phyloP scores from a whole-genome alignment of 1,139 yeast species.

The Candida albicans region DNA sequence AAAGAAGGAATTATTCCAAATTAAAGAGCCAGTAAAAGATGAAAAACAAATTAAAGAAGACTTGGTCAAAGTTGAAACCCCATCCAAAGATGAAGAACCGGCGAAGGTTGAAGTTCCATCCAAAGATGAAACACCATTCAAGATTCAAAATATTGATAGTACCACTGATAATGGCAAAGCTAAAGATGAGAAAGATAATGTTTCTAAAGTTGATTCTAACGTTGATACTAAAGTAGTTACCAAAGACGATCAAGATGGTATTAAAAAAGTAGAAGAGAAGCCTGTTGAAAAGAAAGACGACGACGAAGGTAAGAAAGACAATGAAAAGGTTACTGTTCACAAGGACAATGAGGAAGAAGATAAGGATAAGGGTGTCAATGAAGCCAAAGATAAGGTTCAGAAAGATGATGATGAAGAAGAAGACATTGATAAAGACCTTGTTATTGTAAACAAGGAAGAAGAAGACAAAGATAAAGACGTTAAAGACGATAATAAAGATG shows the following conservation, averaged over 20 bases:
- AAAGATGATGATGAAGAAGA: neutral
- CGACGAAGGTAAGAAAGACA: neutral
- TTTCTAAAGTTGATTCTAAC: too few species aligned
- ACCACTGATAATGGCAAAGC: too few species aligned
- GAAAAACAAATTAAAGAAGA: too few species aligned
- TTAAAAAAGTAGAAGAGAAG: constrained; percentile 8
- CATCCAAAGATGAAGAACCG: too few species aligned
- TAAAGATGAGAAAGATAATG: neutral
- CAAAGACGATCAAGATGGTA: constrained; percentile 12
- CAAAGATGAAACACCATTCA: too few species aligned
- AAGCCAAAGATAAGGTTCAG: constrained; percentile 4
- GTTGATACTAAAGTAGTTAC: neutral
- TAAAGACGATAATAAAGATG: neutral
- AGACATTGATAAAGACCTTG: neutral
- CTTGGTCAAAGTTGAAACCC: too few species aligned
- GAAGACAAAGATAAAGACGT: constrained; percentile 7
- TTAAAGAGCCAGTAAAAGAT: too few species aligned
- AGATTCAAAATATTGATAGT: too few species aligned
- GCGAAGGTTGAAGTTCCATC: too few species aligned
- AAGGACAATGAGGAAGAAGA: constrained; percentile 1
- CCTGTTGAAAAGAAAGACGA: constrained; percentile 2
- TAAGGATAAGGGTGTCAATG: constrained; percentile 8
- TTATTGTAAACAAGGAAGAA: constrained; percentile 1
- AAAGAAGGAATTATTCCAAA: too few species aligned
- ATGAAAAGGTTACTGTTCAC: constrained; percentile 1